These are phyloP conservation scores for Actinomortierella ambigua DNA, from an alignment of 371 early-diverging fungal genomes.

Conservation along the genomic window DNA sequence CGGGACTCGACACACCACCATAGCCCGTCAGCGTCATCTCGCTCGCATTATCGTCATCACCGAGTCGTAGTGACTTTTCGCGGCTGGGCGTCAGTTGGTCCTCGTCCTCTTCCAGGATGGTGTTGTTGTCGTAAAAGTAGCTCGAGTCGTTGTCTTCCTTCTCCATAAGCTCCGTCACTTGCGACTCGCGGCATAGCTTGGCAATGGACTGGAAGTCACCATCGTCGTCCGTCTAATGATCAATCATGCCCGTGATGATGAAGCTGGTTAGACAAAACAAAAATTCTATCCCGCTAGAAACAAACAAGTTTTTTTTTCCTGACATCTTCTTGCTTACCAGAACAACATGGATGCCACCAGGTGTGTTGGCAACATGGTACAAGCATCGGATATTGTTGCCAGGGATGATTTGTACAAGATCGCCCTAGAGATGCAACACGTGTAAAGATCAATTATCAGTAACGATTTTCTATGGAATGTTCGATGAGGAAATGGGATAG, in stretches of 20 bases:
- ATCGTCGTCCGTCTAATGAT: slow-evolving; percentile 41
- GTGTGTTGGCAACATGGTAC: slow-evolving; percentile 51
- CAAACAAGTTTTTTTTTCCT: not conserved
- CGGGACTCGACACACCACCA: too few species aligned
- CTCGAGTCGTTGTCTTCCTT: slow-evolving; percentile 11
- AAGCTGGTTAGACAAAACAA: not conserved
- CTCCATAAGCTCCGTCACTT: slow-evolving; percentile 21
- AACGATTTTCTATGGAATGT: too few species aligned
- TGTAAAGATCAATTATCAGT: not conserved
- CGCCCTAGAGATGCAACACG: slow-evolving; percentile 46
- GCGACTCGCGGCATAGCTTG: slow-evolving; percentile 38
- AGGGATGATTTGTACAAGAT: slow-evolving; percentile 66
- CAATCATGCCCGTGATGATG: too few species aligned
- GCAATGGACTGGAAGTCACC: slow-evolving; percentile 42
- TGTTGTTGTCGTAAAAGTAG: slow-evolving; percentile 10
- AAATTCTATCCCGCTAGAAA: too few species aligned
- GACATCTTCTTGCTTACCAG: slow-evolving; percentile 48
- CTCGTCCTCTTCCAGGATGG: not conserved
- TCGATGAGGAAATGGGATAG: too few species aligned
- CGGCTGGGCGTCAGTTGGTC: slow-evolving; percentile 4
- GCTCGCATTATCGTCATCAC: slow-evolving; percentile 23
- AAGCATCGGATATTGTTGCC: slow-evolving; percentile 66
- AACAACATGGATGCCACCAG: slow-evolving; percentile 58
- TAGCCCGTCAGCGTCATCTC: slow-evolving; percentile 5
- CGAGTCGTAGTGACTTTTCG: slow-evolving; percentile 15